A percentile compares a stretch with the other conserved stretches of the same genome.
These are phyloP conservation scores for California macrophylla DNA, from an alignment of 441 rosid species.

Conservation along the genomic window DNA sequence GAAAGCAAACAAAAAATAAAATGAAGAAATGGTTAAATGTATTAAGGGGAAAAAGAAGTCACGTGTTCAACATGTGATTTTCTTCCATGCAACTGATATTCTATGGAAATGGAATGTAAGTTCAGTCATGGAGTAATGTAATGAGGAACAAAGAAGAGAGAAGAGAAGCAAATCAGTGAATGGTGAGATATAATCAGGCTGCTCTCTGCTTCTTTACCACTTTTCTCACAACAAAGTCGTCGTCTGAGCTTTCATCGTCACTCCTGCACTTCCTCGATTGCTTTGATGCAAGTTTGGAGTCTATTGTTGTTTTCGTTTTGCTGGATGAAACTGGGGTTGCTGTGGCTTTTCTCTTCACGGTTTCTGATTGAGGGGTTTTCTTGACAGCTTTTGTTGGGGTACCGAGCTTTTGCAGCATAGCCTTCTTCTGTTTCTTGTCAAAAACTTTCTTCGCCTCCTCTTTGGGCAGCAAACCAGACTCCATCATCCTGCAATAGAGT, in stretches of 20 bases:
- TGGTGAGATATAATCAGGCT: conserved; percentile 8
- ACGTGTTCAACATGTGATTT: no score
- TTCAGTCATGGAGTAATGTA: background rate
- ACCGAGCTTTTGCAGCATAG: conserved; percentile 29
- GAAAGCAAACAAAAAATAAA: no score
- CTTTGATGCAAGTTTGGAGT: conserved; percentile 25
- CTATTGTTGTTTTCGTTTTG: conserved; percentile 36
- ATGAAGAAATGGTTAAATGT: no score
- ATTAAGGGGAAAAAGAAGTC: no score
- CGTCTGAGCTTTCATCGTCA: conserved; percentile 43
- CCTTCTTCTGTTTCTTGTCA: conserved; percentile 54
- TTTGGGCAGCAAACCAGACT: conserved; percentile 69
- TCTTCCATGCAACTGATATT: background rate
- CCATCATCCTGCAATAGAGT: conserved; percentile 70
- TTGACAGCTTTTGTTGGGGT: conserved; percentile 49
- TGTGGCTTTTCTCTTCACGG: conserved; percentile 29
- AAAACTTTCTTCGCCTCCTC: conserved; percentile 59
- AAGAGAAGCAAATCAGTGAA: background rate
- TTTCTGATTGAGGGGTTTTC: conserved; percentile 27
- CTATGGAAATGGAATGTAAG: background rate
- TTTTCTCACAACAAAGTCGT: conserved; percentile 23
- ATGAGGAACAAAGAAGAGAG: background rate
- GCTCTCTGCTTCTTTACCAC: conserved; percentile 40
- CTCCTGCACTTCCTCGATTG: conserved; percentile 47
- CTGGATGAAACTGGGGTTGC: conserved; percentile 27